Conservation (phyloP, 768 basidiomycete genomes). For the Psilocybe cubensis region DNA sequence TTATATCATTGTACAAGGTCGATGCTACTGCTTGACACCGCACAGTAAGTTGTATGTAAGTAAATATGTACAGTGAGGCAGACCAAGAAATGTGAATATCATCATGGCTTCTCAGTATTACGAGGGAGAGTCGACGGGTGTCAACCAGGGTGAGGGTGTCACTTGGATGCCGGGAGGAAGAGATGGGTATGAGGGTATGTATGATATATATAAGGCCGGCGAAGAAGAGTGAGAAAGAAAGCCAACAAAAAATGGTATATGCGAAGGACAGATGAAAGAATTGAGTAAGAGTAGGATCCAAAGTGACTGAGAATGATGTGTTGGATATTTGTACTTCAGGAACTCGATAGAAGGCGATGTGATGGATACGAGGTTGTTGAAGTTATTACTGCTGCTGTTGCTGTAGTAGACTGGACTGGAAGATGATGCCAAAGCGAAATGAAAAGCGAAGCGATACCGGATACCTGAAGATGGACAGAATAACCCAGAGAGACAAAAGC, state of each 20-base stretch:
- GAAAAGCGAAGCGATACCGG: not conserved
- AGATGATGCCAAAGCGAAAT: not conserved
- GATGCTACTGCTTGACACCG: not conserved
- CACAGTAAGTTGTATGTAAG: not conserved
- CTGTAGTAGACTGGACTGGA: not conserved
- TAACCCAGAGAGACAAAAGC: not conserved
- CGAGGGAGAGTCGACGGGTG: not conserved
- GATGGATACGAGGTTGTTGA: not conserved
- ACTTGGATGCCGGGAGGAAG: not conserved
- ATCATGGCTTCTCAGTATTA: not conserved
- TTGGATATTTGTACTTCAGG: too few species aligned
- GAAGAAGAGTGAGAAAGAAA: too few species aligned
- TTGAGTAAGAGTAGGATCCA: not conserved
- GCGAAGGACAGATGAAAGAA: too few species aligned
- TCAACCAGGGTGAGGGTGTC: not conserved
- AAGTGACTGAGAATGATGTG: not conserved
- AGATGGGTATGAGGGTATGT: not conserved
- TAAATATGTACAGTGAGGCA: not conserved
- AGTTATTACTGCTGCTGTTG: not conserved
- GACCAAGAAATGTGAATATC: not conserved
- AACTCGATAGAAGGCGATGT: not conserved
- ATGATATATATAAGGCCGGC: too few species aligned
- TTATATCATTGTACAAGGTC: slow-evolving; percentile 9
- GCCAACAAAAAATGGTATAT: not conserved
- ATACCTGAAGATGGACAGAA: not conserved